phyloP scores from a whole-genome alignment of 208 protist genomes.

The Polymyxa betae region DNA sequence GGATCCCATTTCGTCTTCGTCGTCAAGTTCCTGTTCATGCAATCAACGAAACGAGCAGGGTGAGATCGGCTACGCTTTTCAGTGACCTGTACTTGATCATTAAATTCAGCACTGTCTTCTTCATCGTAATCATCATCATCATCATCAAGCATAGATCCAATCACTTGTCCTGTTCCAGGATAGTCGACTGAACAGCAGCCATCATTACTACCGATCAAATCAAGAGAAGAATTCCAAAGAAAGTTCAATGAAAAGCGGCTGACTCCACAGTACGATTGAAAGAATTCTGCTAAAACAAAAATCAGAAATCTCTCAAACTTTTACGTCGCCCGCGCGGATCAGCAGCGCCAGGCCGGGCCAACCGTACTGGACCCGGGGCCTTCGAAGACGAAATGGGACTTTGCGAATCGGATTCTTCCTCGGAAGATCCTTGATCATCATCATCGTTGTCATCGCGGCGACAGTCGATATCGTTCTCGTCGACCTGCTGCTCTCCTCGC shows the following conservation, averaged over 20 bases:
- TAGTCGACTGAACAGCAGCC: no score
- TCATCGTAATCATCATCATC: neutral
- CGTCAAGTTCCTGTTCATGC: neutral
- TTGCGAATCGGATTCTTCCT: neutral
- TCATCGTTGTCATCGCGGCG: neutral
- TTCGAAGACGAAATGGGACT: neutral
- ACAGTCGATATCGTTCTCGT: conserved; percentile 48
- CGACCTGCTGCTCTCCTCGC: conserved; percentile 30
- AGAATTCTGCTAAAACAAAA: neutral
- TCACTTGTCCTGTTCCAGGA: neutral
- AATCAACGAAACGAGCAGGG: neutral
- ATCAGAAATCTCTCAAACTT: neutral
- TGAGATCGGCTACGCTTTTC: neutral
- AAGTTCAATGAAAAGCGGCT: neutral
- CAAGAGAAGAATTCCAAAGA: neutral
- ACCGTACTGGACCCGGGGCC: neutral
- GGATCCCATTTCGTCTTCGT: conserved; percentile 26
- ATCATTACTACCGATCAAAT: no score
- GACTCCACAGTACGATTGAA: neutral
- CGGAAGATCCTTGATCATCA: neutral
- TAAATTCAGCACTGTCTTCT: neutral
- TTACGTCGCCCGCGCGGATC: conserved; percentile 15
- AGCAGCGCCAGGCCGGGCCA: conserved; percentile 1
- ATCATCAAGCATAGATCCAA: neutral
- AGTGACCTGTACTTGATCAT: neutral